Base-by-base conservation (phyloP, 805 yeast genomes). In the Lachancea fermentati region DNA sequence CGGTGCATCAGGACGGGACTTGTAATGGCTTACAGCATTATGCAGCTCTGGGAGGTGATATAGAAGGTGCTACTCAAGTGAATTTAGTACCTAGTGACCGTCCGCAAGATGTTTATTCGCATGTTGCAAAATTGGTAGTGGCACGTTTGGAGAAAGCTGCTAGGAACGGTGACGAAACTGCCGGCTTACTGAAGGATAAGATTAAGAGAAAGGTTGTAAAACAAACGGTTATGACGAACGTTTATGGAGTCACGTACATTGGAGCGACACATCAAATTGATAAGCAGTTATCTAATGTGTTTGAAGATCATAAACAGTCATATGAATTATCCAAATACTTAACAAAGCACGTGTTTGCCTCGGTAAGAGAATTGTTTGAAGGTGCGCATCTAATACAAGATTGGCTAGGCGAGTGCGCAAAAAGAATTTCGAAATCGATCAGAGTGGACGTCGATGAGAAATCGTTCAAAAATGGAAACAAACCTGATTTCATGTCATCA, bases 191-290 rank as follows among this genome's bases (percentile, higher is more conserved):
- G 30, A 68, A 73, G 42, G 84, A 80, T 37, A 73, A 78, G 44
- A 75, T 91, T 42, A 74, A 81, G 14, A 75, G 98, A 52, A 91
- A 91, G 58, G 81, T 93, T 34, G 96, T 93, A 28, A 91, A 91
- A 58, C 98, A 91, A 60, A 87, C 98, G 0, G 97, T 91, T 18
- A 91, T 91, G 98, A 91, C 98, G 0, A 89, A 88, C 55, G 98
- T 91, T 28, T 91, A 91, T 58, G 98, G 98, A 54, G 98, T 91
- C 9, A 91, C 98, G 0, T 87, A 76, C 57, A 75, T 86, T 46
- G 98, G 98, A 13, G 98, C 97, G 0, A 77, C 86, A 13, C 81
- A 80, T 3, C 98, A 91, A 65, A 87, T 91, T 54, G 76, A 78
- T 42, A 84, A 81, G 54, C 89, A 89, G 57, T 66, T 91, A 41